Evolutionary conservation across 306 rosid species (phyloP), one percentile per base, ranked within the genome.

Genomic region (Fragaria ananassa): DNA sequence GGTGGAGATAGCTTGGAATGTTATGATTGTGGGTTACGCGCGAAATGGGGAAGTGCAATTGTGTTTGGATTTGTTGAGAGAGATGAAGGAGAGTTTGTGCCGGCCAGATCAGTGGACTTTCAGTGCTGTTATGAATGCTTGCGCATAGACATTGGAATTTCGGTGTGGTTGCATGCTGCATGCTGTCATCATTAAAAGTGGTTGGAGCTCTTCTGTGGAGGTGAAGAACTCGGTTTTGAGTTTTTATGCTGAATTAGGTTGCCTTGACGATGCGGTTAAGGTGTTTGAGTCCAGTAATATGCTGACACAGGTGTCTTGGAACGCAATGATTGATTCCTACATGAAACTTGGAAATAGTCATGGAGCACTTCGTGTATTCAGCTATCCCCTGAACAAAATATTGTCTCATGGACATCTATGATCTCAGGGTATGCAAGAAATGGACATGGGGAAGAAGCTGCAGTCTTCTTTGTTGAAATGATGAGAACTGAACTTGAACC

Each of bases 351-450:
- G 98, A 46, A 82, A 87, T 66, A 76, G 87, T 68, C 74, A 85
- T 10, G 77, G 76, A 66, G 98, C 94, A 19, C 72, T 79, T 56
- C 81, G 76, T 49, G 96, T 86, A 80, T 93, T 81, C 91, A 88
- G 78, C 80, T 71, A 71, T 81, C 91, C 18, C 88, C 89, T n/a
- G 88, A 86, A 76, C 86, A 71, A 70, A 88, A 90, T 73, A 42
- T 90, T 56, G 89, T 91, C 81, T 91, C 96, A 45, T 93, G 94
- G 98, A 93, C 98, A 46, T 89, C 88, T 45, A 91, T 91, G 89
- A 87, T 93, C 68, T 80, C 78, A 14, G 96, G 98, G 73, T 86
- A 81, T 79, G 77, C 94, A 19, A 85, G 87, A 83, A 93, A 84
- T 68, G 95, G 90, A 47, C 67, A 79, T 10, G 90, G 93, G 21